Evolutionary conservation across 495 filamentous ascomycete genomes (phyloP).

Genomic region (Lasiosphaeria hispida): DNA sequence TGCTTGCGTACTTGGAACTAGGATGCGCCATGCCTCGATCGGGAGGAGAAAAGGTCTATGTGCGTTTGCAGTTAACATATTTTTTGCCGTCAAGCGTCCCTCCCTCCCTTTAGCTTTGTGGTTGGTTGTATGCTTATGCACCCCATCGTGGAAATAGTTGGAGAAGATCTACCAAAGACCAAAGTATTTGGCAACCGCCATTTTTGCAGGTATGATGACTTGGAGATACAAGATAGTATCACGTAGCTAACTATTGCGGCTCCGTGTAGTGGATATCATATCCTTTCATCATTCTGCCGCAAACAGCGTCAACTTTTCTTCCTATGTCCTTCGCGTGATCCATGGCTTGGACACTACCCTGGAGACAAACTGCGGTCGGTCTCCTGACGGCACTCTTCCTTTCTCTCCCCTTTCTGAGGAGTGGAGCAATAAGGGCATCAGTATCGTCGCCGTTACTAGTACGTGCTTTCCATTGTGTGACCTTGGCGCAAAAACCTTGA

Average conservation of each 20-base stretch:
- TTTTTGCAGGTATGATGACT: background rate
- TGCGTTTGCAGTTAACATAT: slow-evolving; percentile 15
- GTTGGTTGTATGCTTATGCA: no score
- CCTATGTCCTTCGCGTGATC: background rate
- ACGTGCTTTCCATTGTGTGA: background rate
- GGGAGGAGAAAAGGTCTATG: slow-evolving; percentile 37
- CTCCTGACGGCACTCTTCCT: background rate
- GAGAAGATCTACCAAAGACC: background rate
- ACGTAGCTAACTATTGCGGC: background rate
- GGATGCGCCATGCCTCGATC: slow-evolving; percentile 35
- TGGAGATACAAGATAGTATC: background rate
- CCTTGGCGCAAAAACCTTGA: background rate
- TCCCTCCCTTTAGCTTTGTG: no score
- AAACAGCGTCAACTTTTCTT: background rate
- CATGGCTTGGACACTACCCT: background rate
- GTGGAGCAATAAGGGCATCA: background rate
- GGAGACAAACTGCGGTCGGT: background rate
- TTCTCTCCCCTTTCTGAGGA: background rate
- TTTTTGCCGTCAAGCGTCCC: no score
- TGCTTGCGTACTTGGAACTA: slow-evolving; percentile 39
- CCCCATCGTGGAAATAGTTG: background rate
- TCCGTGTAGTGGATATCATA: background rate
- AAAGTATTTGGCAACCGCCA: background rate
- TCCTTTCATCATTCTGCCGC: background rate
- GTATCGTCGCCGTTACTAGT: background rate